phyloP scores from a whole-genome alignment of 495 filamentous ascomycete genomes.

The Clavariopsis aquatica region DNA sequence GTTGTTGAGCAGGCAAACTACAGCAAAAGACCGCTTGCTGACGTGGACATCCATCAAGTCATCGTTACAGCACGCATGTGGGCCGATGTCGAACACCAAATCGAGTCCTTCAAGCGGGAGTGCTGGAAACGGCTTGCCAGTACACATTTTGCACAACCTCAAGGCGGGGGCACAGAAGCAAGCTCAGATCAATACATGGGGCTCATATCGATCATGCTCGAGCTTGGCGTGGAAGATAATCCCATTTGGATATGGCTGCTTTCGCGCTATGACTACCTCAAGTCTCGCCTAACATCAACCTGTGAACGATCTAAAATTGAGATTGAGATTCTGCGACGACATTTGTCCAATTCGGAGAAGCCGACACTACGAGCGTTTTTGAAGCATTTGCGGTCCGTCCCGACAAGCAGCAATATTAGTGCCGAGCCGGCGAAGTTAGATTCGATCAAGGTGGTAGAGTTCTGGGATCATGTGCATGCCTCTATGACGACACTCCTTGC shows the following conservation, averaged over 20 bases:
- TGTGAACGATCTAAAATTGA: constrained; percentile 84
- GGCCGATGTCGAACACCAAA: constrained; percentile 82
- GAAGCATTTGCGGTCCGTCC: constrained; percentile 69
- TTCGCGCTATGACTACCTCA: constrained; percentile 84
- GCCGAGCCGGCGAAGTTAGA: constrained; percentile 63
- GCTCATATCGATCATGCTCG: constrained; percentile 79
- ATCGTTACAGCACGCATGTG: constrained; percentile 92
- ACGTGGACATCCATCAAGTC: constrained; percentile 79
- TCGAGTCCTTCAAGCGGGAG: constrained; percentile 82
- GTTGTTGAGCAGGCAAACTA: constrained; percentile 57
- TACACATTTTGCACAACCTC: constrained; percentile 51
- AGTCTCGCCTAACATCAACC: constrained; percentile 72
- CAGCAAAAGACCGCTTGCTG: constrained; percentile 55
- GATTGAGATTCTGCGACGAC: constrained; percentile 83
- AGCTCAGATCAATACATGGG: constrained; percentile 83
- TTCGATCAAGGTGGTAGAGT: constrained; percentile 71
- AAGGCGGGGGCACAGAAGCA: constrained; percentile 45
- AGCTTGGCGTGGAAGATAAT: constrained; percentile 91
- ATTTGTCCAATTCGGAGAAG: constrained; percentile 70
- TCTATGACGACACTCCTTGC: constrained; percentile 71
- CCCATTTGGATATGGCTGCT: constrained; percentile 94
- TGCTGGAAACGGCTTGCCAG: constrained; percentile 71
- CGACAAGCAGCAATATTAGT: constrained; percentile 38
- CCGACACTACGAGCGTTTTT: constrained; percentile 68
- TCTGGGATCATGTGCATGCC: constrained; percentile 81